phyloP scores from a whole-genome alignment of 495 filamentous ascomycete genomes.

The Neurospora sp. region DNA sequence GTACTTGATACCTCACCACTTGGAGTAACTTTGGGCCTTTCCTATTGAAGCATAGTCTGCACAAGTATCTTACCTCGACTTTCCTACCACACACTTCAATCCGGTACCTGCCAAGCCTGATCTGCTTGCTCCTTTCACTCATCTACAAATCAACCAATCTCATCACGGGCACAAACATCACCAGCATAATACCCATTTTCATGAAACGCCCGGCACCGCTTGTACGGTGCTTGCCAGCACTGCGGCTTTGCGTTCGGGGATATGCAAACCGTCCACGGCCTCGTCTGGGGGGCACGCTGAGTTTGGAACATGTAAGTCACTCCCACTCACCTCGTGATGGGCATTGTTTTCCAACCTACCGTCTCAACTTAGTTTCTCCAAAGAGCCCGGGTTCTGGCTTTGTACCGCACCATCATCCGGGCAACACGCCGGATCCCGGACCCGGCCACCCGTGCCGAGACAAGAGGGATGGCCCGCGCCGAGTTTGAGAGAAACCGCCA shows the following conservation, averaged over 20 bases:
- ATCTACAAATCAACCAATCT: not conserved
- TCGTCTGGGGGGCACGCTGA: conserved; percentile 30
- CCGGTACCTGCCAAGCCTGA: not conserved
- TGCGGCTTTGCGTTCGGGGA: conserved; percentile 23
- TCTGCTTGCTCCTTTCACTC: not conserved
- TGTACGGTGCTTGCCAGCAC: conserved; percentile 1
- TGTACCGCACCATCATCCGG: conserved; percentile 51
- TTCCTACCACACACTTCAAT: not conserved
- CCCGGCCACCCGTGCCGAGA: conserved; percentile 48
- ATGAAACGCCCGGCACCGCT: not conserved
- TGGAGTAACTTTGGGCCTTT: not conserved
- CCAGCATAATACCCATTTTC: not conserved
- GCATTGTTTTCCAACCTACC: conserved; percentile 2
- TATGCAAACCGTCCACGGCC: conserved; percentile 30
- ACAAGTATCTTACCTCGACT: not conserved
- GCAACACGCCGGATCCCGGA: conserved; percentile 39
- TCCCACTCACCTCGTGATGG: not conserved
- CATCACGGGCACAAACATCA: not conserved
- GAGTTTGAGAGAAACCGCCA: conserved; percentile 66
- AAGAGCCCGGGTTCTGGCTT: conserved; percentile 38
- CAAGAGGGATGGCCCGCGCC: conserved; percentile 57
- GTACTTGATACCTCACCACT: not conserved
- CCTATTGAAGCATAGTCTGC: not conserved
- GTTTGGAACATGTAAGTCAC: conserved; percentile 40
- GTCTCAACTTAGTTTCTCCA: conserved; percentile 45